Conservation (phyloP, 768 basidiomycete genomes). For the Sistotremastrum suecicum region DNA sequence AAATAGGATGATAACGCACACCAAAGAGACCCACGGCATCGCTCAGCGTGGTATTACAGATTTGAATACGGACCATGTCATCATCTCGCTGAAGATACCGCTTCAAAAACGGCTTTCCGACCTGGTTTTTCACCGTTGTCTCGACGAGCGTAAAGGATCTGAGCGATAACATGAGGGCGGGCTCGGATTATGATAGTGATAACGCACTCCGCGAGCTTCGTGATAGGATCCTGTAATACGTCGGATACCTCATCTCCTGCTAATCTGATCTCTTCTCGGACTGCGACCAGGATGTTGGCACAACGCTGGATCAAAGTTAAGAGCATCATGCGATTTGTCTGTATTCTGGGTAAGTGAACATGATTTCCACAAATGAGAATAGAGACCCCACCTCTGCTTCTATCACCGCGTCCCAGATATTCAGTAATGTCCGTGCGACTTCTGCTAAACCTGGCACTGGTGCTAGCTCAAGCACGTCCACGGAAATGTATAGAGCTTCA, state of each 20-base stretch:
- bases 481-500: constrained; percentile 22
- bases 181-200: neutral
- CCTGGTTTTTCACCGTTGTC: constrained; percentile 42
- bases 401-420: constrained; percentile 53
- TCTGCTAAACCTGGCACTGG: constrained; percentile 43
- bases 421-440: constrained; percentile 36
- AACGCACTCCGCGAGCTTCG: constrained; percentile 36
- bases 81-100: constrained; percentile 67
- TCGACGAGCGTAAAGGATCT: constrained; percentile 33
- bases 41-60: constrained; percentile 37
- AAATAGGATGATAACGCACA: constrained; percentile 17
- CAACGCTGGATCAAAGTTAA: constrained; percentile 62
- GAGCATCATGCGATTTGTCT: constrained; percentile 59
- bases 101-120: constrained; percentile 59
- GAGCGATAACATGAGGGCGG: neutral
- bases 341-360: neutral
- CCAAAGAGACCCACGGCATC: constrained; percentile 46
- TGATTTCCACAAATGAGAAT: neutral
- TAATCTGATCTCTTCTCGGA: constrained; percentile 46
- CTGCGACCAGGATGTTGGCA: constrained; percentile 49
- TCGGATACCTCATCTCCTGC: constrained; percentile 36
- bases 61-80: constrained; percentile 35
- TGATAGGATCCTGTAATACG: constrained; percentile 37
- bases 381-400: constrained; percentile 39
- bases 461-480: constrained; percentile 27